Conservation (phyloP, 345 rosid species). For the Populus simonii region DNA sequence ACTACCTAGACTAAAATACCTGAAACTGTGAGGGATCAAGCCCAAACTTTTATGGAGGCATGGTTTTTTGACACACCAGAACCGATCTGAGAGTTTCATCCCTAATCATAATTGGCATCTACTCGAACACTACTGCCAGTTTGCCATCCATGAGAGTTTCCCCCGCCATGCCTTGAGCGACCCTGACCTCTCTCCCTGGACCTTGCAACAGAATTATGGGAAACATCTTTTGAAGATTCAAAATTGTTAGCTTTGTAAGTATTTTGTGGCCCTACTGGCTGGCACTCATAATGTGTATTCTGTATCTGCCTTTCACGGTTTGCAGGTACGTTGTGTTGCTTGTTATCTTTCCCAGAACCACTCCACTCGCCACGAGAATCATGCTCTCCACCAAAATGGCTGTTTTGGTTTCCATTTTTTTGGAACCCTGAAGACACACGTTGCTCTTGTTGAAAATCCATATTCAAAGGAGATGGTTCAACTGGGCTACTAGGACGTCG, state of each 20-base stretch:
- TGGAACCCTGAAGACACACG: slow-evolving; percentile 41
- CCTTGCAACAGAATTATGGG: slow-evolving; percentile 48
- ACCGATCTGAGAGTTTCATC: slow-evolving; percentile 23
- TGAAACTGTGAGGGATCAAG: slow-evolving; percentile 14
- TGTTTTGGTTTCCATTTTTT: slow-evolving; percentile 55
- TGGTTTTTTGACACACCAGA: not conserved
- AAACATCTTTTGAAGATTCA: slow-evolving; percentile 53
- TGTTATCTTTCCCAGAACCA: slow-evolving; percentile 51
- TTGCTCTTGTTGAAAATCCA: slow-evolving; percentile 46
- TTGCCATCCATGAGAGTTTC: slow-evolving; percentile 43
- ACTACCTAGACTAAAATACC: slow-evolving; percentile 31
- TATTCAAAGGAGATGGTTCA: slow-evolving; percentile 26
- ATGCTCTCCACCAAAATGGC: slow-evolving; percentile 48
- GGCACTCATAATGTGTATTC: slow-evolving; percentile 69
- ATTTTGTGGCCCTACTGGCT: slow-evolving; percentile 49
- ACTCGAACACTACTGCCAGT: slow-evolving; percentile 42
- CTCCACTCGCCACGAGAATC: slow-evolving; percentile 73
- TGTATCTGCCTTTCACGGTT: slow-evolving; percentile 64
- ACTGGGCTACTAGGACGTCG: slow-evolving; percentile 27
- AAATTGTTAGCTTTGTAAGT: slow-evolving; percentile 31
- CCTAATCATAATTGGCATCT: slow-evolving; percentile 40
- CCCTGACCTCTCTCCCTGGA: slow-evolving; percentile 67
- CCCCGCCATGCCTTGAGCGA: slow-evolving; percentile 58
- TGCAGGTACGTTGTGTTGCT: slow-evolving; percentile 41
- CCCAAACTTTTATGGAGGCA: slow-evolving; percentile 14